phyloP scores from a whole-genome alignment of 106 monocot genomes.

The Dendrobium catenatum region DNA sequence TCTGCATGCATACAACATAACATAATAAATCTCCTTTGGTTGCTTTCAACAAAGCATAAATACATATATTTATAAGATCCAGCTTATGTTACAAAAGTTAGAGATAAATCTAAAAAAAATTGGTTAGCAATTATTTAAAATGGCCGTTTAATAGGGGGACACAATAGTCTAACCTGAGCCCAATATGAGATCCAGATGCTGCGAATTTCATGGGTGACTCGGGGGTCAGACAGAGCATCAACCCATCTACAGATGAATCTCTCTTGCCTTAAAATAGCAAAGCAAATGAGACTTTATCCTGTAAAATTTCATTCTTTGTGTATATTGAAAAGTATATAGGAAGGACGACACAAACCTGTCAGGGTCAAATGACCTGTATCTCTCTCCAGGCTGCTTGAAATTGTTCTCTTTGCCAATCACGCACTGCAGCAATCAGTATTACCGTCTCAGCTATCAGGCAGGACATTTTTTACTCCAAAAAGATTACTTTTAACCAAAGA shows the following conservation, averaged over 20 bases:
- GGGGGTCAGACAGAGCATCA: constrained; percentile 47
- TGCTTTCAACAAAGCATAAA: too few species aligned
- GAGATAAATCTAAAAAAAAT: too few species aligned
- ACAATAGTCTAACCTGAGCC: constrained; percentile 29
- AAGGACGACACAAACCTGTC: constrained; percentile 34
- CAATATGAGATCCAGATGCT: constrained; percentile 73
- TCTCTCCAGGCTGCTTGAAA: constrained; percentile 97
- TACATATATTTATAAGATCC: too few species aligned
- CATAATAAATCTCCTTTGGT: too few species aligned
- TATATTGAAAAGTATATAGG: neutral
- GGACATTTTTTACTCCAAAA: neutral
- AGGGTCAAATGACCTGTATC: constrained; percentile 77
- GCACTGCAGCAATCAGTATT: neutral
- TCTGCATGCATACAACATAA: constrained; percentile 19
- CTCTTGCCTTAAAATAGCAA: constrained; percentile 38
- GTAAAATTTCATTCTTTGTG: neutral
- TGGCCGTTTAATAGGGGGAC: too few species aligned
- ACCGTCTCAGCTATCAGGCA: neutral
- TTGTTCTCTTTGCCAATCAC: constrained; percentile 67
- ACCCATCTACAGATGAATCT: constrained; percentile 53
- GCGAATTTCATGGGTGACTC: constrained; percentile 51
- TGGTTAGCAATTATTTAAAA: too few species aligned
- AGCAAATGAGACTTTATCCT: neutral
- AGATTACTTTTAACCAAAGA: too few species aligned
- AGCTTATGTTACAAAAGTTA: too few species aligned